Evolutionary conservation across 805 yeast genomes (phyloP), one percentile per base, ranked within the genome.

Genomic region (Candida ortonii): DNA sequence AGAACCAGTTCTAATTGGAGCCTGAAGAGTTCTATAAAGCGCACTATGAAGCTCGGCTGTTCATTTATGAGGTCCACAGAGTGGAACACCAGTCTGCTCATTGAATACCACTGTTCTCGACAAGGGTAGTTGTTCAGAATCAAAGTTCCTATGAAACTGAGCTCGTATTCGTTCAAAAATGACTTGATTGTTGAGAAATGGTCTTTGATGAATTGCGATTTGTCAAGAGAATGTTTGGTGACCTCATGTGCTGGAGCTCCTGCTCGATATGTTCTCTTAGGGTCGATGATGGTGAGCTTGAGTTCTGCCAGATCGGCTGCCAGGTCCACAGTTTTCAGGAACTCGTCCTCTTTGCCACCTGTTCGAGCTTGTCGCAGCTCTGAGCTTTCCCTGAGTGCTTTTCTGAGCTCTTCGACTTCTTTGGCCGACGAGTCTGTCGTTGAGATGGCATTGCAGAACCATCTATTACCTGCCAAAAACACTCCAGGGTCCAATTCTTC

Each of bases 51-150:
- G 0, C 25, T 14, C 0, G 51, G 39, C 9, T 61, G 39, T 2
- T 38, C 25, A 1, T 18, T 28, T 3, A 70, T 33, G 11, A 63
- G 37, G 5, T 57, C 53, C 13, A 43, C 48, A 33, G 68, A 62
- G 30, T 61, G 55, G 41, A 68, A 60, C 3, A 71, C 17, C 8
- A 81, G 49, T 29, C 66, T 68, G 9, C 75, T 44, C 22, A 80
- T 42, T 13, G 62, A 64, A 34, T 72, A 65, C 89, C 89, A 83
- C 45, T 81, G 88, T 14, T 72, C 59, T 13, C 76, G 69, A 10
- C 81, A 75, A 13, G 84, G 73, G 48, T 73, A 71, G 52, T 81
- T 84, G 11, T 81, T 84, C 42, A 81, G 62, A 1, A 77, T 46
- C 1, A 77, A 47, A 26, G 70, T 62, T 36, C 71, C 60, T 1